A percentile compares a stretch with the other conserved stretches of the same genome.
These are phyloP conservation scores for Actinomortierella wolfii DNA, from an alignment of 371 early-diverging fungal species.

Conservation along the genomic window DNA sequence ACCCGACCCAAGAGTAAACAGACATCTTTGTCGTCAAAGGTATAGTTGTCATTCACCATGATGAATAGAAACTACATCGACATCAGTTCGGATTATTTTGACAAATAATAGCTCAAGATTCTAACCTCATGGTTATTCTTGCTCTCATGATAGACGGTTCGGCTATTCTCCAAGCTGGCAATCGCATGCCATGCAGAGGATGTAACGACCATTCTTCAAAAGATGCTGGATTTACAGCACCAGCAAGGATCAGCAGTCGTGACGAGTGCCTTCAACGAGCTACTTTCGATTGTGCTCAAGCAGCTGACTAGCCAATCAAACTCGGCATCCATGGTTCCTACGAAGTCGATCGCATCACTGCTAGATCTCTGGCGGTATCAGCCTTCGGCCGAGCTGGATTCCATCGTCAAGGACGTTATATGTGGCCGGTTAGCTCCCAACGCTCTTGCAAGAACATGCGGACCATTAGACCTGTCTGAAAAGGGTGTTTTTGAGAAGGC, in stretches of 20 bases:
- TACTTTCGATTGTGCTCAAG: constrained; percentile 30
- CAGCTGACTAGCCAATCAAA: constrained; percentile 24
- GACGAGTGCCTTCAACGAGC: constrained; percentile 29
- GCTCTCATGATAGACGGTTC: constrained; percentile 33
- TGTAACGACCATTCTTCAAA: constrained; percentile 27
- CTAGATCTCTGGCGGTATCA: constrained; percentile 44
- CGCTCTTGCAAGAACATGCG: constrained; percentile 19
- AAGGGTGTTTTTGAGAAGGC: constrained; percentile 34
- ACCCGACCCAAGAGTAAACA: no score
- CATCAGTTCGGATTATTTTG: no score
- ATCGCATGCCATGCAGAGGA: constrained; percentile 31
- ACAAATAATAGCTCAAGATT: no score
- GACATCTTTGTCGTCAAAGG: no score
- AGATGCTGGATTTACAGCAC: constrained; percentile 24
- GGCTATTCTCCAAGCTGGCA: constrained; percentile 30
- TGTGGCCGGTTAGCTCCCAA: constrained; percentile 35
- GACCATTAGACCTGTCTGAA: constrained; percentile 17
- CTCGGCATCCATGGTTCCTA: constrained; percentile 31
- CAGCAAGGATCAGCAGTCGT: constrained; percentile 13
- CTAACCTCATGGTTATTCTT: no score
- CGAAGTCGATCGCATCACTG: constrained; percentile 25
- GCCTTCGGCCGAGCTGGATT: constrained; percentile 46
- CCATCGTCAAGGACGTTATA: constrained; percentile 30
- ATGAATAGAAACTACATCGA: no score
- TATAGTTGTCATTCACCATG: no score